These are phyloP conservation scores for Mycosphaerelloides madeirae DNA, from an alignment of 2,329 filamentous ascomycete genomes.

Conservation along the genomic window DNA sequence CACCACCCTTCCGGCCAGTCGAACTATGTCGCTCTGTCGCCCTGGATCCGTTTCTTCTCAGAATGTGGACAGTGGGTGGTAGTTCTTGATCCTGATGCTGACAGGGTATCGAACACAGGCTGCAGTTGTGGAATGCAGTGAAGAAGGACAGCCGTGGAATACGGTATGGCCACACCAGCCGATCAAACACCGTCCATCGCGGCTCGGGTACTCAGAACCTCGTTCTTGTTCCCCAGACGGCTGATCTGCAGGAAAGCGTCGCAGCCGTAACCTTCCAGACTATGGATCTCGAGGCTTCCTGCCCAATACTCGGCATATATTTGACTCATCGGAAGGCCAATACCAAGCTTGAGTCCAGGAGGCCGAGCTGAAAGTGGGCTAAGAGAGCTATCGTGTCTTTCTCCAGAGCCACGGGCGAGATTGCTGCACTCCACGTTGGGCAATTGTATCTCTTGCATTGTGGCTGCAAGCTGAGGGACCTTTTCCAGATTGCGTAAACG, in stretches of 20 bases:
- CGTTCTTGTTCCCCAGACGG: constrained; percentile 95
- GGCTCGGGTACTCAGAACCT: constrained; percentile 66
- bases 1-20: no score
- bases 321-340: constrained; percentile 87
- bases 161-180: neutral
- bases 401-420: constrained; percentile 16
- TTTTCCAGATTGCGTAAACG: constrained; percentile 79
- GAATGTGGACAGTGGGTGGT: no score
- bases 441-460: constrained; percentile 62
- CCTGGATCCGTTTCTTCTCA: no score
- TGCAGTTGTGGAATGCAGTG: no score
- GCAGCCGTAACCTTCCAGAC: constrained; percentile 88
- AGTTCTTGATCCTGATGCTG: no score
- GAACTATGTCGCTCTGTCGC: no score
- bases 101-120: no score
- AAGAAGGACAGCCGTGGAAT: no score
- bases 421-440: constrained; percentile 20
- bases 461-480: constrained; percentile 88
- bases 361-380: constrained; percentile 75
- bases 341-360: constrained; percentile 81
- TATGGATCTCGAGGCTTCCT: constrained; percentile 83
- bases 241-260: constrained; percentile 96
- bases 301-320: constrained; percentile 99
- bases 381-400: constrained; percentile 60
- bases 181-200: constrained; percentile 40